Base-by-base conservation (phyloP, 2,329 filamentous ascomycete genomes). In the Colletotrichum gigasporum region DNA sequence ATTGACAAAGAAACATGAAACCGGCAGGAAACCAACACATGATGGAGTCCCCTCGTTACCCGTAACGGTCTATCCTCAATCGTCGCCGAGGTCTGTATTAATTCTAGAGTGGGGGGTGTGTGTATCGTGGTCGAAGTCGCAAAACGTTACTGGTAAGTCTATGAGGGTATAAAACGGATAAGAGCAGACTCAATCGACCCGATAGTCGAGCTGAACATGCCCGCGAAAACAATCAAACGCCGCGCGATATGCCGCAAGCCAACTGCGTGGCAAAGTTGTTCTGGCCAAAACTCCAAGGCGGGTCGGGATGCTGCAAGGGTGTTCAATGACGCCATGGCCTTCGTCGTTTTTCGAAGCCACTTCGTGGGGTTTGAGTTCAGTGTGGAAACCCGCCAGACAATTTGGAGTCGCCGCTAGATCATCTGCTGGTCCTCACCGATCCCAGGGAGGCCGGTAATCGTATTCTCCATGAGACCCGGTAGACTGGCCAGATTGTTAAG, bases 341-440 rank as follows among this genome's bases (percentile, higher is more conserved):
- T 37, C 20, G 42, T 18, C 14, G 6, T 35, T 3, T 57, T 24
- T 60, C 39, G 10, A 24, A 26, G 24, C 35, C 28, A 37, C 16
- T n/a, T n/a, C n/a, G 20, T 12, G 10, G 28, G 32, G 42, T 30
- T 12, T 14, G 42, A 20, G 22, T 52, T 41, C 45, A 18, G 22
- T 5, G 12, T 12, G 20, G 20, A 32, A 47, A 26, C 26, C 32
- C 28, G 45, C 30, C 39, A 16, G 14, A 59, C 9, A 20, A 4
- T 18, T 9, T 48, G 26, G 41, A 26, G 9, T 16, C 16, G 16
- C 24, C 57, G 16, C 37, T 65, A 68, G 55, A 68, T 52, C 73
- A 76, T 74, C 47, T 69, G n/a, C n/a, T n/a, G 74, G 71, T 84
- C 81, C 67, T 85, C 82, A 56, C 79, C 80, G 63, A 84, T 82